Evolutionary conservation across 805 yeast species (phyloP), one percentile per base, ranked within the genome.

Genomic region (Pichia sporocuriosa): DNA sequence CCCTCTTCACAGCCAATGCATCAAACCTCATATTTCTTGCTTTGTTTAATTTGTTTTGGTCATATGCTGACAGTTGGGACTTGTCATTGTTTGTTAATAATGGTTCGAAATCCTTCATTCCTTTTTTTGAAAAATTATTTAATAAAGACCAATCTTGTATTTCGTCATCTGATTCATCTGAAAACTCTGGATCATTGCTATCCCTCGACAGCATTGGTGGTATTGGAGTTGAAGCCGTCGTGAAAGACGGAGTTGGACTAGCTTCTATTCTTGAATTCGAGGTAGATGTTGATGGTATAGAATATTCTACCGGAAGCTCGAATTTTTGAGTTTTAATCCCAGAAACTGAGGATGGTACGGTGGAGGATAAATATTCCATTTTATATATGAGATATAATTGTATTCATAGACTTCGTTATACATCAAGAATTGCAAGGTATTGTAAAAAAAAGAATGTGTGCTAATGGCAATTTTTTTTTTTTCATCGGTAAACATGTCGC

Each of bases 71-170:
- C n/a, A 40, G 17, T n/a, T 35, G 26, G 13, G 16, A 25, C 4
- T 36, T 26, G 13, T 40, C 50, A 10, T 39, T 39, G 10, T 41
- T 46, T 3, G 46, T 44, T 4, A 45, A 20, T 6, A 61, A 38
- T 0, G 94, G 95, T 45, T 79, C 95, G 50, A 78, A 84, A 50
- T 85, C 95, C 57, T 89, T 89, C 43, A 79, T 88, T 2, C 96
- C 95, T 46, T 90, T 65, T 49, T 78, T 82, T 3, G 89, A 89
- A 1, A 80, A 35, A 32, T 46, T 42, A 13, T 43, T 26, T 35
- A 68, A 45, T 45, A 61, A 56, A 10, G 70, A 63, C 84, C 84
- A 79, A 47, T 78, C 81, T 46, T 71, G 78, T 5, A 62, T 52
- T 32, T 66, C 70, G 33, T 74, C 81, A 24, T 58, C 61, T 35